Conservation (phyloP, 1,284 basidiomycete genomes). For the Ceratobasidium sp. region DNA sequence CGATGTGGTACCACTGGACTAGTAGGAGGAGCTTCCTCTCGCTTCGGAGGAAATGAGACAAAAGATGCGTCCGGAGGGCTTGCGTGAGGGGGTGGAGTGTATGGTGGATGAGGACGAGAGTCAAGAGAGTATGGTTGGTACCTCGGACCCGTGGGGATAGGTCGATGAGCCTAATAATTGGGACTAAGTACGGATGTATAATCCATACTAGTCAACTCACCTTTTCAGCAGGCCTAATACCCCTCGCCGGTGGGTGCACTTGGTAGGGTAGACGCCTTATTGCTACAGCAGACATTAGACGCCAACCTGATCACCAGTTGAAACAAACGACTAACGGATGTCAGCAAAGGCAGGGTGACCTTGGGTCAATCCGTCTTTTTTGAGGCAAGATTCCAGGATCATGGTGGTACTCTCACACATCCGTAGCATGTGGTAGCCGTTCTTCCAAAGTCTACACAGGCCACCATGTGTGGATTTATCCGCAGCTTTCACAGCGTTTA, state of each 20-base stretch:
- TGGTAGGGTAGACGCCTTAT: slow-evolving; percentile 1
- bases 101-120: neutral
- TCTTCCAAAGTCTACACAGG: slow-evolving; percentile 26
- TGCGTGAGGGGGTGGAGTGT: slow-evolving; percentile 6
- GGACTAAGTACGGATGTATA: neutral
- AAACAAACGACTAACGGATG: slow-evolving; percentile 19
- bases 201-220: neutral
- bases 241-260: neutral
- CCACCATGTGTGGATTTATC: neutral
- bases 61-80: neutral
- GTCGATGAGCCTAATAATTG: neutral
- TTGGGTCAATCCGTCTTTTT: slow-evolving; percentile 6
- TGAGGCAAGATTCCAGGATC: slow-evolving; percentile 7
- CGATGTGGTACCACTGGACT: neutral
- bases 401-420: slow-evolving; percentile 36
- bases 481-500: slow-evolving; percentile 15
- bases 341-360: slow-evolving; percentile 23
- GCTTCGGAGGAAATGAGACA: slow-evolving; percentile 28
- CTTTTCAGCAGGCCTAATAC: neutral
- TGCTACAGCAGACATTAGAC: neutral
- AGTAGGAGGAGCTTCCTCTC: slow-evolving; percentile 14
- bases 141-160: slow-evolving; percentile 26
- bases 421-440: slow-evolving; percentile 31
- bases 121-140: slow-evolving; percentile 31
- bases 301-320: neutral